Conservation (phyloP, 305 asterid species). For the Solanum hybrid region DNA sequence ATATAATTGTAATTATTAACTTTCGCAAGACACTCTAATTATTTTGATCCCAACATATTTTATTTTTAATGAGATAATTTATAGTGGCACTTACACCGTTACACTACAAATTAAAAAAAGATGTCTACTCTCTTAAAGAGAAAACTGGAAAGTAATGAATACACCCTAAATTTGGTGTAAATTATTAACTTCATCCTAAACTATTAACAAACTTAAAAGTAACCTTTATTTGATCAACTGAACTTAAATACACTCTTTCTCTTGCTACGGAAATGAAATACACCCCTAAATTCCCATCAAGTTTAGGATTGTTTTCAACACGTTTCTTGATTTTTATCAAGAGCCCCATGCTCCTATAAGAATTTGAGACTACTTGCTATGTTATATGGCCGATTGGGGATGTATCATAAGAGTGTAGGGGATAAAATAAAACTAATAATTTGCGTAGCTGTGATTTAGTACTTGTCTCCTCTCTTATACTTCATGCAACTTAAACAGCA, state of each 20-base stretch:
- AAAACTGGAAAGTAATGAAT: background rate
- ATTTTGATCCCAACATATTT: background rate
- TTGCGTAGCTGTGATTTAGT: background rate
- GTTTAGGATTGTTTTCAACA: too few species aligned
- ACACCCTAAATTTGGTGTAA: too few species aligned
- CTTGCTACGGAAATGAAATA: background rate
- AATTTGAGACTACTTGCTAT: background rate
- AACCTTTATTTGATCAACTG: too few species aligned
- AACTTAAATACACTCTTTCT: too few species aligned
- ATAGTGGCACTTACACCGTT: background rate
- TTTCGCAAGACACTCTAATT: background rate
- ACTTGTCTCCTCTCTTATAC: background rate
- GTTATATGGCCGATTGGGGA: too few species aligned
- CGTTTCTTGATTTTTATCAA: too few species aligned
- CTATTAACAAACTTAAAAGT: too few species aligned
- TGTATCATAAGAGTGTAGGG: background rate
- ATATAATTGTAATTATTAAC: background rate
- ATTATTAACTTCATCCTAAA: too few species aligned
- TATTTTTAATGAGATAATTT: background rate
- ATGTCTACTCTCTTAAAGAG: background rate
- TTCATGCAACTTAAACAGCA: background rate
- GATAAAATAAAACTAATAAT: too few species aligned
- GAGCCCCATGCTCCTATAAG: background rate
- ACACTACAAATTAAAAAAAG: background rate
- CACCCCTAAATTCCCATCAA: fast-evolving